A percentile compares a stretch with the other conserved stretches of the same genome.
phyloP scores from a whole-genome alignment of 2,329 filamentous ascomycete species.

The Colletotrichum sp. region DNA sequence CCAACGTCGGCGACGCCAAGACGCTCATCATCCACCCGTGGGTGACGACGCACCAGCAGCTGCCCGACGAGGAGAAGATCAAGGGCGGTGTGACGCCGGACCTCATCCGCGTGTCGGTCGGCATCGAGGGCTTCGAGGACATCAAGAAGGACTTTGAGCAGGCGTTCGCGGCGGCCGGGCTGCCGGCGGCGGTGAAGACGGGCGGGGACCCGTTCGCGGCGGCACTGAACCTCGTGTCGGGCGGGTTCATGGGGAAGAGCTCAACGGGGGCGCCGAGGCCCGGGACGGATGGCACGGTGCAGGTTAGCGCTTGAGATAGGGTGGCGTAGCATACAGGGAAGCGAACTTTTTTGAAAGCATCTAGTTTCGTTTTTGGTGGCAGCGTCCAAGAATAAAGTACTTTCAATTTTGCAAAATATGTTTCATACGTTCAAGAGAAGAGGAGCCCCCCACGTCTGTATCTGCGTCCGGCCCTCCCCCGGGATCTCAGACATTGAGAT shows the following conservation, averaged over 20 bases:
- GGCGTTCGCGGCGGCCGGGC: constrained; percentile 36
- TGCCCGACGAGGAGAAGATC: constrained; percentile 68
- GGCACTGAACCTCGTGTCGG: constrained; percentile 7
- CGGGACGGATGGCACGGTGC: constrained; percentile 5
- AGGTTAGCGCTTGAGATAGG: background rate
- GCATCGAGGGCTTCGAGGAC: constrained; percentile 74
- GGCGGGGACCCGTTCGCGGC: constrained; percentile 10
- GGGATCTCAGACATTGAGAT: background rate
- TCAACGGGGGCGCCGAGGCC: constrained; percentile 17
- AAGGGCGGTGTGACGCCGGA: constrained; percentile 66
- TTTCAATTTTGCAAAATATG: background rate
- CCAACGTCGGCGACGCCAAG: constrained; percentile 77
- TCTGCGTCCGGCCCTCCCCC: background rate
- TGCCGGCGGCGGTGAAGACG: background rate
- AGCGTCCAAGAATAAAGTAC: background rate
- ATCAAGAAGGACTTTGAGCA: constrained; percentile 76
- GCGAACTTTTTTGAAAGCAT: background rate
- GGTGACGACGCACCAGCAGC: constrained; percentile 75
- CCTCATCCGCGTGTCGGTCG: constrained; percentile 28
- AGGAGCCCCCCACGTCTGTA: background rate
- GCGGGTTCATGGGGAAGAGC: constrained; percentile 16
- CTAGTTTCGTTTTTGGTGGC: background rate
- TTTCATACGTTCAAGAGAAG: background rate
- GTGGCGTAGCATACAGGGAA: background rate
- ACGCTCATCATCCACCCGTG: constrained; percentile 76